Percentiles rank a stretch among this genome's conserved stretches.
Conservation (phyloP, 441 rosid genomes). For the Bruguiera hainesii region DNA sequence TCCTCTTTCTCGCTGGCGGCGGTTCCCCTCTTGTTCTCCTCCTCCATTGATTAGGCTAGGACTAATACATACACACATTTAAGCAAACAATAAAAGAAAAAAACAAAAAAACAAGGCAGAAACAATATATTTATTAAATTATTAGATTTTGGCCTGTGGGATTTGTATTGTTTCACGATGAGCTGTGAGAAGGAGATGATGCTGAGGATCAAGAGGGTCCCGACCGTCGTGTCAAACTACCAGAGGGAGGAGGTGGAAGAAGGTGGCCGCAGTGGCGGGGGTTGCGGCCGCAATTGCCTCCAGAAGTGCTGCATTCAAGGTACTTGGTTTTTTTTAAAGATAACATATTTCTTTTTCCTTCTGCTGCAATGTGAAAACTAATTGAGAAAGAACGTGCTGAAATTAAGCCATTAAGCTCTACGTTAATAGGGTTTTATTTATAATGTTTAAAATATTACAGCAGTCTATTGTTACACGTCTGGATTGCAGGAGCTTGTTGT, state of each 20-base stretch:
- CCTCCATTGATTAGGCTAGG: conserved; percentile 14
- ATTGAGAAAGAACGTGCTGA: neutral
- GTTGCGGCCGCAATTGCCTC: conserved; percentile 87
- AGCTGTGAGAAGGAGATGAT: conserved; percentile 13
- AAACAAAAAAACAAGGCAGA: too few species aligned
- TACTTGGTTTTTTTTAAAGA: conserved; percentile 16
- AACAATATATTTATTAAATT: too few species aligned
- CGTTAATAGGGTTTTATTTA: too few species aligned
- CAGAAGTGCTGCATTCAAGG: conserved; percentile 72
- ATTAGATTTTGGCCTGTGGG: too few species aligned
- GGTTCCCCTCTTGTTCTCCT: conserved; percentile 38
- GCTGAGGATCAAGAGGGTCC: conserved; percentile 80
- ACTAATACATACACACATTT: too few species aligned
- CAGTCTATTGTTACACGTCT: too few species aligned
- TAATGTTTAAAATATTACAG: too few species aligned
- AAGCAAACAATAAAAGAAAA: too few species aligned
- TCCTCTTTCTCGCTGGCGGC: conserved; percentile 98
- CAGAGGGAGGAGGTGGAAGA: conserved; percentile 71
- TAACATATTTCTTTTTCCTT: neutral
- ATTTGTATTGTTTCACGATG: too few species aligned
- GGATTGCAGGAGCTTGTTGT: too few species aligned
- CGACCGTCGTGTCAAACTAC: conserved; percentile 77
- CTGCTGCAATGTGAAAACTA: neutral
- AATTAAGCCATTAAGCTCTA: too few species aligned
- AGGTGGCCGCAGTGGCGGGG: conserved; percentile 40